phyloP scores from a whole-genome alignment of 2,329 filamentous ascomycete genomes.

The Colletotrichum melonis region DNA sequence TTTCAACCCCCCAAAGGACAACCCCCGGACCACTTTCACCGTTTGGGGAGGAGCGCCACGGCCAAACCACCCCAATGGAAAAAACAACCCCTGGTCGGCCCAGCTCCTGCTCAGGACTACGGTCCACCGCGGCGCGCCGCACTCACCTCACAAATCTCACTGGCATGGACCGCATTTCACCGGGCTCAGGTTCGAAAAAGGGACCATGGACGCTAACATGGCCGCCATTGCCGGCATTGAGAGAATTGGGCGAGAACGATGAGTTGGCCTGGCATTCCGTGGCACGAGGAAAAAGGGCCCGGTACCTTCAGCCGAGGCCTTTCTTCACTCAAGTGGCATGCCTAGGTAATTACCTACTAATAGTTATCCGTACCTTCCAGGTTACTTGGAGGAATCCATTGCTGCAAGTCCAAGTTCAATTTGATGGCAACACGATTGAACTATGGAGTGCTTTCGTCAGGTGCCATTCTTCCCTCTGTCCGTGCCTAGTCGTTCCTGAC shows the following conservation, averaged over 20 bases:
- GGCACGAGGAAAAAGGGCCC: constrained; percentile 8
- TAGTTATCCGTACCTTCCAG: not conserved
- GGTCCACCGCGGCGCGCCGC: too few relatives aligned
- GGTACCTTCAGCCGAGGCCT: constrained; percentile 21
- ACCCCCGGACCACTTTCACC: too few relatives aligned
- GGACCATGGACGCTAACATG: constrained; percentile 12
- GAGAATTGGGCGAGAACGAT: not conserved
- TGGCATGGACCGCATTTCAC: constrained; percentile 4
- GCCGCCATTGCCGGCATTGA: constrained; percentile 23
- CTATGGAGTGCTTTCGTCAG: too few relatives aligned
- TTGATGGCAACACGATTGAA: too few relatives aligned
- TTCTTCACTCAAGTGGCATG: not conserved
- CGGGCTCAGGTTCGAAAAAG: not conserved
- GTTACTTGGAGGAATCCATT: not conserved
- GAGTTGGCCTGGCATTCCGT: constrained; percentile 9
- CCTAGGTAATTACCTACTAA: not conserved
- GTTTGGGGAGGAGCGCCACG: constrained; percentile 6
- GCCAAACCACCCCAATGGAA: constrained; percentile 11
- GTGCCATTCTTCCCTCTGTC: not conserved
- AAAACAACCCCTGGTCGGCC: not conserved
- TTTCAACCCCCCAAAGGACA: not conserved
- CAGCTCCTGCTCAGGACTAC: not conserved
- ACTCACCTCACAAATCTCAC: not conserved
- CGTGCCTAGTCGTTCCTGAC: not conserved
- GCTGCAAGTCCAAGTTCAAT: constrained; percentile 29